A percentile compares a stretch with the other conserved stretches of the same genome.
Evolutionary conservation across 768 basidiomycete species (phyloP).

Genomic region (Gloeostereum incarnatum): DNA sequence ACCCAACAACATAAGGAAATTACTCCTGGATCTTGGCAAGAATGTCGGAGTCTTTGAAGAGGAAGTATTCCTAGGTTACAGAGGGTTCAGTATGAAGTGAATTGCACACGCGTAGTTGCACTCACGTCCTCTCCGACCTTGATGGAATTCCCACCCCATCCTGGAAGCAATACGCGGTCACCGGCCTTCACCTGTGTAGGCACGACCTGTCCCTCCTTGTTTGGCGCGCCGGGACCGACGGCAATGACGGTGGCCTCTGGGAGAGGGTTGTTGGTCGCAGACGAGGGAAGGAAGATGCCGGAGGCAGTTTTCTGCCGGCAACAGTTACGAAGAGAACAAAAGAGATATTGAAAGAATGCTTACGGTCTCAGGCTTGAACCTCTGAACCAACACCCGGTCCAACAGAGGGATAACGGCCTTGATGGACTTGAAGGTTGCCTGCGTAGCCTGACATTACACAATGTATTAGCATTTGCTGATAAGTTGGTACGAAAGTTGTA

Average conservation of each 20-base stretch:
- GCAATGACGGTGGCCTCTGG: constrained; percentile 97
- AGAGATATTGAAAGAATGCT: constrained; percentile 17
- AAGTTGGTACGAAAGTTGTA: too few species aligned
- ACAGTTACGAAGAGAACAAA: background rate
- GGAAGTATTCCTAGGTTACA: constrained; percentile 70
- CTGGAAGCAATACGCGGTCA: constrained; percentile 88
- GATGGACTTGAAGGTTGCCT: constrained; percentile 95
- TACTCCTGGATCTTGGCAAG: constrained; percentile 94
- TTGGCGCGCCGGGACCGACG: constrained; percentile 87
- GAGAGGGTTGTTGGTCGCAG: constrained; percentile 75
- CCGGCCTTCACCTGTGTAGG: constrained; percentile 79
- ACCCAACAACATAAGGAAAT: constrained; percentile 5
- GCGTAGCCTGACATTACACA: constrained; percentile 46
- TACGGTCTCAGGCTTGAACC: constrained; percentile 95
- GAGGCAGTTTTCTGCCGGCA: constrained; percentile 84
- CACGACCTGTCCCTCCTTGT: constrained; percentile 72
- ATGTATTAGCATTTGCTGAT: too few species aligned
- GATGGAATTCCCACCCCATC: constrained; percentile 93
- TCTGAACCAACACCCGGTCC: constrained; percentile 95
- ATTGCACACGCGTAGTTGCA: constrained; percentile 9
- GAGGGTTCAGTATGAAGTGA: constrained; percentile 2
- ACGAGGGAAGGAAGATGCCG: constrained; percentile 93
- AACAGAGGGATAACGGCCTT: constrained; percentile 83
- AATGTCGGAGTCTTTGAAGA: constrained; percentile 94
- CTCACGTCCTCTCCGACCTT: constrained; percentile 95